phyloP scores from a whole-genome alignment of 2,329 filamentous ascomycete genomes.

The Emmonsia crescens region DNA sequence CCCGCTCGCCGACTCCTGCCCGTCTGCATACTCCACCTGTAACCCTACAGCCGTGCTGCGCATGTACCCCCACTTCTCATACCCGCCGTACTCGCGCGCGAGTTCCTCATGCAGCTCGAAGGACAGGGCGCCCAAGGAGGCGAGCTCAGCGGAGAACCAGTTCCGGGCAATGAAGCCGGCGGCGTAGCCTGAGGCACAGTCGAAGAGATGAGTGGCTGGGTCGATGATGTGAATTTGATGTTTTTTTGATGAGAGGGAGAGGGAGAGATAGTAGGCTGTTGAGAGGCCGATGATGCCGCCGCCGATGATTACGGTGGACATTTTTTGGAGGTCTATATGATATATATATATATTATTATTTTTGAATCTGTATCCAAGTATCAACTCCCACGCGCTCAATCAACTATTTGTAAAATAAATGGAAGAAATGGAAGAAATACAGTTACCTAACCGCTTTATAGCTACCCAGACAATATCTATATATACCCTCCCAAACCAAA shows the following conservation, averaged over 20 bases:
- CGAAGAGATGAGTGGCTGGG: conserved; percentile 51
- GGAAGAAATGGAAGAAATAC: too few relatives aligned
- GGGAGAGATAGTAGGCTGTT: conserved; percentile 61
- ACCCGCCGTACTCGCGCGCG: conserved; percentile 49
- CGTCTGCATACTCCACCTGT: conserved; percentile 28
- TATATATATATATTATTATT: too few relatives aligned
- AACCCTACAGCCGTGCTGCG: conserved; percentile 50
- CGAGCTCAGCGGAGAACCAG: conserved; percentile 53
- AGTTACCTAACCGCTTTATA: too few relatives aligned
- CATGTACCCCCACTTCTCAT: conserved; percentile 48
- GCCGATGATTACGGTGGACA: conserved; percentile 55
- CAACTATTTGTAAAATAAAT: too few relatives aligned
- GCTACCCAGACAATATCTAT: too few relatives aligned
- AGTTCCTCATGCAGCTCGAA: conserved; percentile 58
- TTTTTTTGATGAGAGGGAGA: conserved; percentile 16
- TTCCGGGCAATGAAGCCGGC: conserved; percentile 64
- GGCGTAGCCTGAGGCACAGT: conserved; percentile 62
- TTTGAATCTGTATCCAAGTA: too few relatives aligned
- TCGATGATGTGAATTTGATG: conserved; percentile 48
- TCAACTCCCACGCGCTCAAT: too few relatives aligned
- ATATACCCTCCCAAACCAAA: too few relatives aligned
- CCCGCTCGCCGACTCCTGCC: conserved; percentile 35
- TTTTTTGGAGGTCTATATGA: conserved; percentile 22
- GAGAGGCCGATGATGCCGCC: conserved; percentile 60
- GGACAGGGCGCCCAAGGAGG: conserved; percentile 53